phyloP scores from a whole-genome alignment of 495 filamentous ascomycete species.

The Xylaria bambusicola region DNA sequence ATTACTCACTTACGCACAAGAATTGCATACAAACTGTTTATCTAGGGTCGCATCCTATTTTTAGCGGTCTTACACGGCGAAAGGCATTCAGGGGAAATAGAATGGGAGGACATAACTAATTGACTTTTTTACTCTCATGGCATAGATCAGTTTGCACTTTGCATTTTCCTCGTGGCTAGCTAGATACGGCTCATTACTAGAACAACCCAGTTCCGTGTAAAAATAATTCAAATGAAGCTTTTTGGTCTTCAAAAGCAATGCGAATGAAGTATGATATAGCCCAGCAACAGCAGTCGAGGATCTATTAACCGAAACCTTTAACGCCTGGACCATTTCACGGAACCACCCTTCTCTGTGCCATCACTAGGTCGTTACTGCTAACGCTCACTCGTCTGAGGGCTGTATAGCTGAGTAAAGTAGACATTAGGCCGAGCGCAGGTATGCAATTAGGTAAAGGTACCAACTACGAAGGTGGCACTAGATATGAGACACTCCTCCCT shows the following conservation, averaged over 20 bases:
- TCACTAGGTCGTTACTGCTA: not conserved
- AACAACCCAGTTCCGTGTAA: not conserved
- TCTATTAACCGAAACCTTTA: conserved; percentile 1
- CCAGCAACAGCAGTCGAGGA: not conserved
- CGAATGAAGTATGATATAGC: not conserved
- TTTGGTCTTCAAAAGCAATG: too few relatives aligned
- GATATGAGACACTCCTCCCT: not conserved
- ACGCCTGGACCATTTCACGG: conserved; percentile 7
- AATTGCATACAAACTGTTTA: too few relatives aligned
- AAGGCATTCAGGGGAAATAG: too few relatives aligned
- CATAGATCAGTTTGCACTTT: too few relatives aligned
- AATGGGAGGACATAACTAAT: too few relatives aligned
- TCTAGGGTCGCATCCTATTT: too few relatives aligned
- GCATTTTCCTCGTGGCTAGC: too few relatives aligned
- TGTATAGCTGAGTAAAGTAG: conserved; percentile 3
- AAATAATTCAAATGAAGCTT: too few relatives aligned
- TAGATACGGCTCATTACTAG: not conserved
- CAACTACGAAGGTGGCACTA: not conserved
- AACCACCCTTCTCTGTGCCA: conserved; percentile 20
- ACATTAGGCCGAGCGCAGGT: not conserved
- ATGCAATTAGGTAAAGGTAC: not conserved
- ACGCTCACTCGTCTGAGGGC: not conserved
- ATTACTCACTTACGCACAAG: too few relatives aligned
- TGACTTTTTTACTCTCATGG: too few relatives aligned
- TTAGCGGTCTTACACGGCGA: too few relatives aligned